Conservation (phyloP, 192 early-diverging fungal species). For the Entophlyctis luteolus region DNA sequence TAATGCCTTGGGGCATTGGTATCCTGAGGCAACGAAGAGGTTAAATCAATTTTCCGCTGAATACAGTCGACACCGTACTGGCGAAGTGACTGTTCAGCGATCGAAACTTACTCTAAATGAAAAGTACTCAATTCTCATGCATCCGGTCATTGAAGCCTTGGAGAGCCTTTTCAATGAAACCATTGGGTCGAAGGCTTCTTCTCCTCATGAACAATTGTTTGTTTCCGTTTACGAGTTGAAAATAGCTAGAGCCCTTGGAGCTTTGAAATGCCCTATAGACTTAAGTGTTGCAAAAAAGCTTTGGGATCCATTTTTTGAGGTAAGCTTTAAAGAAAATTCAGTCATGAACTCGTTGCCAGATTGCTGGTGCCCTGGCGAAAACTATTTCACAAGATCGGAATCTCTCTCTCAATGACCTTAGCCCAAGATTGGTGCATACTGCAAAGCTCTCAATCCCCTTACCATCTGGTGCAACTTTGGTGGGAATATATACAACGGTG, state of each 20-base stretch:
- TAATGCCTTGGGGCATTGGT: slow-evolving; percentile 59
- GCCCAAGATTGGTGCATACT: slow-evolving; percentile 33
- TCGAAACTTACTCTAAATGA: slow-evolving; percentile 43
- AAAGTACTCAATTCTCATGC: slow-evolving; percentile 53
- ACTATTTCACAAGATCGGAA: slow-evolving; percentile 51
- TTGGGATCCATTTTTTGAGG: slow-evolving; percentile 59
- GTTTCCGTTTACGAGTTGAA: slow-evolving; percentile 44
- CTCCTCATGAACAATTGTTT: slow-evolving; percentile 71
- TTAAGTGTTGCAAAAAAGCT: slow-evolving; percentile 45
- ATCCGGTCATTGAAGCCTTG: slow-evolving; percentile 53
- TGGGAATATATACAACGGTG: slow-evolving; percentile 50
- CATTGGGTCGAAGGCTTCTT: slow-evolving; percentile 25
- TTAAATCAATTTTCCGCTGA: slow-evolving; percentile 57
- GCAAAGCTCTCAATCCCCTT: not conserved
- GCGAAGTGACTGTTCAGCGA: slow-evolving; percentile 42
- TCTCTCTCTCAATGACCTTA: slow-evolving; percentile 52
- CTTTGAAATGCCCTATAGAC: slow-evolving; percentile 42
- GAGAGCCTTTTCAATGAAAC: slow-evolving; percentile 54
- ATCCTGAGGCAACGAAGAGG: slow-evolving; percentile 53
- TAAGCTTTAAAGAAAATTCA: slow-evolving; percentile 30
- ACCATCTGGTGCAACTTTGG: slow-evolving; percentile 35
- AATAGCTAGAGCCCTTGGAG: slow-evolving; percentile 52
- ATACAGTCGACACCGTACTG: slow-evolving; percentile 41
- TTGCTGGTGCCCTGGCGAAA: slow-evolving; percentile 53
- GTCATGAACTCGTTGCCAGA: slow-evolving; percentile 28